Conservation (phyloP, 2,329 filamentous ascomycete species). For the Cordyceps sp. region DNA sequence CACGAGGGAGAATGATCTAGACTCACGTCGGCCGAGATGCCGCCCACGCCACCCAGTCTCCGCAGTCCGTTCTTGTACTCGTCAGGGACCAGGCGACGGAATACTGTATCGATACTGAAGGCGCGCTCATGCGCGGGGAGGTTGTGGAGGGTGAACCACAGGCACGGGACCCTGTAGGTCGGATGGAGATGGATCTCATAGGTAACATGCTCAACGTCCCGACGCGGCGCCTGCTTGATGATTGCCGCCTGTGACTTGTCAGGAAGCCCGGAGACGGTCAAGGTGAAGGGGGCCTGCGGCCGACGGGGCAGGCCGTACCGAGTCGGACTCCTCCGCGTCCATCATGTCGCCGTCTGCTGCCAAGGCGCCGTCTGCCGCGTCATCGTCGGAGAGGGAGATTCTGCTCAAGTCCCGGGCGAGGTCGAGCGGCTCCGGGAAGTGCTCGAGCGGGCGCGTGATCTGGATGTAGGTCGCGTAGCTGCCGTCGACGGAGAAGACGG, state of each 20-base stretch:
- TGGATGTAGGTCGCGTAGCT: constrained; percentile 36
- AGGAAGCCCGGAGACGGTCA: constrained; percentile 5
- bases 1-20: constrained; percentile 3
- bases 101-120: constrained; percentile 51
- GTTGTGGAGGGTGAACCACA: constrained; percentile 56
- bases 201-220: constrained; percentile 32
- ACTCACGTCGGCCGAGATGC: constrained; percentile 63
- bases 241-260: constrained; percentile 21
- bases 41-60: constrained; percentile 47
- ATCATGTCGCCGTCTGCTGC: constrained; percentile 28
- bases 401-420: constrained; percentile 27
- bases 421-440: constrained; percentile 23
- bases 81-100: constrained; percentile 51
- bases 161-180: constrained; percentile 57
- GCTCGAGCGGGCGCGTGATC: constrained; percentile 35
- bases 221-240: constrained; percentile 11
- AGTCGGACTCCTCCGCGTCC: constrained; percentile 32
- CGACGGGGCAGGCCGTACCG: constrained; percentile 17
- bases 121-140: constrained; percentile 36
- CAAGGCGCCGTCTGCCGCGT: constrained; percentile 6
- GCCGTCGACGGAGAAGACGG: constrained; percentile 21
- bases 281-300: not conserved
- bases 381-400: constrained; percentile 24
- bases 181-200: constrained; percentile 65
- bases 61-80: constrained; percentile 46